phyloP scores from a whole-genome alignment of 768 basidiomycete genomes.

The Pulveroboletus sp. region DNA sequence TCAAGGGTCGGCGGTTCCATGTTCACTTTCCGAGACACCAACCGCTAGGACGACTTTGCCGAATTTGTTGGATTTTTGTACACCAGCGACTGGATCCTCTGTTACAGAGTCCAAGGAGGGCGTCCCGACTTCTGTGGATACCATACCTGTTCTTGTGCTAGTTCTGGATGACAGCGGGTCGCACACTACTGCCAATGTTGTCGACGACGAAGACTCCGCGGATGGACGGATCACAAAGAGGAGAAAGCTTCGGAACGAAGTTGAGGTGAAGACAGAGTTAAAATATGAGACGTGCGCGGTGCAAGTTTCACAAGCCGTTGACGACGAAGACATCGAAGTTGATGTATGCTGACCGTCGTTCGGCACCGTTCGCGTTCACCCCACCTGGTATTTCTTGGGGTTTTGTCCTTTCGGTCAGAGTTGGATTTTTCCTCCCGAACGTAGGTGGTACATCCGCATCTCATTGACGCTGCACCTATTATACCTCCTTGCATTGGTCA shows the following conservation, averaged over 20 bases:
- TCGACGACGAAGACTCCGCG: constrained; percentile 53
- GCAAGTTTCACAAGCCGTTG: constrained; percentile 10
- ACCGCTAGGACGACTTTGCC: not conserved
- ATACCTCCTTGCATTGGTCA: constrained; percentile 18
- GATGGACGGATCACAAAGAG: constrained; percentile 54
- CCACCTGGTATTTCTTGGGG: not conserved
- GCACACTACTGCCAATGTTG: constrained; percentile 52
- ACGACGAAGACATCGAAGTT: constrained; percentile 30
- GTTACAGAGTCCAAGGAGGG: constrained; percentile 15
- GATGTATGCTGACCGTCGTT: constrained; percentile 22
- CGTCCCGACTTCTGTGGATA: constrained; percentile 14
- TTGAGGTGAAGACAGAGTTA: not conserved
- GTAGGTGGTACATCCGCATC: constrained; percentile 15
- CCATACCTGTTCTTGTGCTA: constrained; percentile 31
- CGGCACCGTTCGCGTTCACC: not conserved
- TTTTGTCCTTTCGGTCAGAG: constrained; percentile 2
- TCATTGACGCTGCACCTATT: constrained; percentile 9
- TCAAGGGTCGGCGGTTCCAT: not conserved
- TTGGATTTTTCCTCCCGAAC: constrained; percentile 1
- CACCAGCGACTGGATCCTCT: not conserved
- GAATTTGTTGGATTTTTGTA: constrained; percentile 13
- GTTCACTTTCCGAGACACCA: constrained; percentile 1
- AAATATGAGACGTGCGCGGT: not conserved
- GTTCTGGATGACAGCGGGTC: constrained; percentile 22
- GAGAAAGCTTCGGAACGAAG: constrained; percentile 33